Evolutionary conservation across 495 filamentous ascomycete species (phyloP).

Genomic region (Collariella sp.): DNA sequence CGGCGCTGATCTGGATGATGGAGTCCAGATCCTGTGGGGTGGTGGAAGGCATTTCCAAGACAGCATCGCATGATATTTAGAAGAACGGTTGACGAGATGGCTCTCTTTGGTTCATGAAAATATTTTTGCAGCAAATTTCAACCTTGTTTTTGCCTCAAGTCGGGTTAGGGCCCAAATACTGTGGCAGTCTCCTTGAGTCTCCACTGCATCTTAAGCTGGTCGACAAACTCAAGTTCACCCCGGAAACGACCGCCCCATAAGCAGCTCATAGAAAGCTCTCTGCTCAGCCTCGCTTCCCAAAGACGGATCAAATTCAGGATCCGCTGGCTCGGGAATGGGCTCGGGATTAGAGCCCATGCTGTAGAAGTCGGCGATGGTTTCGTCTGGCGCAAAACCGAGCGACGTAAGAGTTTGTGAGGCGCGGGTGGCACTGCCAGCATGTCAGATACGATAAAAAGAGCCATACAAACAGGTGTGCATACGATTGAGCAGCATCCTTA

Average conservation of each 20-base stretch:
- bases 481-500: conserved; percentile 29
- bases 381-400: conserved; percentile 31
- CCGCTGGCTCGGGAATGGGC: conserved; percentile 17
- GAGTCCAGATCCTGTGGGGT: no score
- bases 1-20: no score
- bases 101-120: no score
- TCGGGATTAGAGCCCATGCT: conserved; percentile 31
- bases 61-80: no score
- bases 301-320: conserved; percentile 22
- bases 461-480: background rate
- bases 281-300: conserved; percentile 29
- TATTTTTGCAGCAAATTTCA: no score
- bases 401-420: conserved; percentile 28
- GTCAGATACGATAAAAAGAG: background rate
- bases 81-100: no score
- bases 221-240: no score
- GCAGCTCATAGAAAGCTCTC: conserved; percentile 30
- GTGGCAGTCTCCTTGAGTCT: no score
- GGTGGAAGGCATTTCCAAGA: no score
- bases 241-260: conserved; percentile 28
- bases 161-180: no score
- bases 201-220: no score
- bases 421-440: conserved; percentile 17
- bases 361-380: conserved; percentile 32
- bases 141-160: no score